Conservation (phyloP, 345 rosid genomes). For the Ceriops zippeliana region DNA sequence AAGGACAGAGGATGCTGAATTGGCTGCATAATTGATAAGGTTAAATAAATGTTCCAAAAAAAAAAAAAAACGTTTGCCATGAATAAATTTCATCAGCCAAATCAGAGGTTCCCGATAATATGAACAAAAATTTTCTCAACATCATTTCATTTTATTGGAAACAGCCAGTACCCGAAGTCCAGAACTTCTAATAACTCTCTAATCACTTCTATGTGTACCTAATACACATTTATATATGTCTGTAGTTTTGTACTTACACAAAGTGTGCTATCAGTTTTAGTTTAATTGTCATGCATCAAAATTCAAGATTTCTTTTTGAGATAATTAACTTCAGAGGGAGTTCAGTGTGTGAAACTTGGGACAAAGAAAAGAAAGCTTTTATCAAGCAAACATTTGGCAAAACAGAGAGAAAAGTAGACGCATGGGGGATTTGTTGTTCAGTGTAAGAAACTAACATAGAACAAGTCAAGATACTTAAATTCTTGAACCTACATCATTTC, state of each 20-base stretch:
- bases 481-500: slow-evolving; percentile 76
- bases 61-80: not conserved
- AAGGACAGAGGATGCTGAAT: not conserved
- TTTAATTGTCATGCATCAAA: no score
- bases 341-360: no score
- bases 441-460: no score
- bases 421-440: no score
- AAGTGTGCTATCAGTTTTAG: no score
- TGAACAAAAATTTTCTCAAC: not conserved
- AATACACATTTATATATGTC: no score
- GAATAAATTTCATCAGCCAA: not conserved
- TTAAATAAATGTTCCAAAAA: not conserved
- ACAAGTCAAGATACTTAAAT: slow-evolving; percentile 2
- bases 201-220: no score
- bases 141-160: not conserved
- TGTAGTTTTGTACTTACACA: no score
- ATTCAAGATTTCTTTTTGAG: no score
- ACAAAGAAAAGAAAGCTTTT: no score
- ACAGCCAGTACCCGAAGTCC: not conserved
- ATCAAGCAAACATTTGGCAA: not conserved
- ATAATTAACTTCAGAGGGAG: no score
- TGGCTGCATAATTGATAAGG: not conserved
- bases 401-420: not conserved
- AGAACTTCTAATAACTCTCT: not conserved
- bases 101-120: not conserved